Evolutionary conservation across 805 yeast species (phyloP), one percentile per base, ranked within the genome.

Genomic region (Yamadazyma akitaensis): DNA sequence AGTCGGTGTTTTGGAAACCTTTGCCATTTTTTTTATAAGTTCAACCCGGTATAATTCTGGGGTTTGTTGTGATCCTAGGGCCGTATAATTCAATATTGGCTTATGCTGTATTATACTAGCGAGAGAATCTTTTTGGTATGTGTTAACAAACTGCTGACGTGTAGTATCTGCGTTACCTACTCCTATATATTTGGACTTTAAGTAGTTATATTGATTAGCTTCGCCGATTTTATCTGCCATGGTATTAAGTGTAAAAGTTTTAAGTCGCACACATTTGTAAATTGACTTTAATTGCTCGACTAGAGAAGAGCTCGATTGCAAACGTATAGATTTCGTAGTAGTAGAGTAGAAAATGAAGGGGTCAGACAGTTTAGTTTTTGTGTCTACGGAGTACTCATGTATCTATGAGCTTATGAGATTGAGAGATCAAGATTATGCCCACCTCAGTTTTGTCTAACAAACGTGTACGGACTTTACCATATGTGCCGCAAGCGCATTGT

Each of bases 141-240:
- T 87, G 5, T 76, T 63, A 50, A 83, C 56, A 80, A 92, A 91
- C 61, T 87, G 92, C 13, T 68, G 66, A 43, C 83, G 70, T 0
- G 84, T 71, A 0, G 95, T 89, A 44, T 81, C 82, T 9, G 90
- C 75, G 57, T 81, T 75, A 0, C 97, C 97, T 1, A 91, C 62
- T 1, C 96, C 96, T 18, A 84, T 69, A 58, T 85, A 81, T 57
- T 84, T 80, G 37, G 80, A 53, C 49, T 69, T 70, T 19, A 61
- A 63, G 40, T 53, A 59, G 44, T 57, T 55, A 48, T 60, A 70
- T 56, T 67, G 70, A 50, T 65, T 66, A 40, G 53, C 49, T 14
- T 72, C 77, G 43, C 64, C 58, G 26, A 67, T 63, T 52, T 72
- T 72, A 53, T 72, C 76, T 12, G 76, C 72, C 76, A 71, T 71